Evolutionary conservation across 1,284 basidiomycete genomes (phyloP).

Genomic region (Cryptococcus sp.): DNA sequence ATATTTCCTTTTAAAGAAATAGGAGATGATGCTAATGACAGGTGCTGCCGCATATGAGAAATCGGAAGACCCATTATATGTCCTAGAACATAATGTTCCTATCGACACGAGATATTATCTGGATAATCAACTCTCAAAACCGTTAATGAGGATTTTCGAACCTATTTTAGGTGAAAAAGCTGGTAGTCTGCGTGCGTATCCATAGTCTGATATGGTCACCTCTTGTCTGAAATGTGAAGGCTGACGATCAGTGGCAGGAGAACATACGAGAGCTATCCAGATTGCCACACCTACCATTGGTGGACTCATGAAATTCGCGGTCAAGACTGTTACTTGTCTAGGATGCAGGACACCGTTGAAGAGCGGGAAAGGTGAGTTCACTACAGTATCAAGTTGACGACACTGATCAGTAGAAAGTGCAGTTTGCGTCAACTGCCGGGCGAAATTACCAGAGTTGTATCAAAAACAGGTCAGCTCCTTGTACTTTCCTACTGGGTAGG

Average conservation of each 20-base stretch:
- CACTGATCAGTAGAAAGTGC: slow-evolving; percentile 63
- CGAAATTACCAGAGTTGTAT: slow-evolving; percentile 78
- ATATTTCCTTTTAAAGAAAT: slow-evolving; percentile 5
- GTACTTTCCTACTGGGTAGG: background rate
- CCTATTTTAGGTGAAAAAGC: slow-evolving; percentile 93
- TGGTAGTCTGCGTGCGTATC: slow-evolving; percentile 66
- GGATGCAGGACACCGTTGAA: slow-evolving; percentile 85
- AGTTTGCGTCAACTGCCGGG: slow-evolving; percentile 86
- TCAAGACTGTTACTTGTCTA: slow-evolving; percentile 86
- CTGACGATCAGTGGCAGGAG: slow-evolving; percentile 68
- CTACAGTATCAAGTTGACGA: too few relatives aligned
- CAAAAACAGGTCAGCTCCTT: slow-evolving; percentile 67
- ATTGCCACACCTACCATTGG: slow-evolving; percentile 92
- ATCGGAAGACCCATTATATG: slow-evolving; percentile 92
- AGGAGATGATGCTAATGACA: slow-evolving; percentile 30
- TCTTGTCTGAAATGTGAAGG: background rate
- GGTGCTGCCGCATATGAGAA: slow-evolving; percentile 97
- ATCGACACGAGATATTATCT: slow-evolving; percentile 96
- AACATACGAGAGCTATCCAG: slow-evolving; percentile 86
- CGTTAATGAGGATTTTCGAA: slow-evolving; percentile 92
- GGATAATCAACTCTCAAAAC: slow-evolving; percentile 93
- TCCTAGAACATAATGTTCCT: slow-evolving; percentile 91
- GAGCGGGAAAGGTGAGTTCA: slow-evolving; percentile 60
- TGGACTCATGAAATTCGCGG: slow-evolving; percentile 94
- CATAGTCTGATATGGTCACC: too few relatives aligned